phyloP scores from a whole-genome alignment of 2,329 filamentous ascomycete species.

The Colletotrichum tamarilloi region DNA sequence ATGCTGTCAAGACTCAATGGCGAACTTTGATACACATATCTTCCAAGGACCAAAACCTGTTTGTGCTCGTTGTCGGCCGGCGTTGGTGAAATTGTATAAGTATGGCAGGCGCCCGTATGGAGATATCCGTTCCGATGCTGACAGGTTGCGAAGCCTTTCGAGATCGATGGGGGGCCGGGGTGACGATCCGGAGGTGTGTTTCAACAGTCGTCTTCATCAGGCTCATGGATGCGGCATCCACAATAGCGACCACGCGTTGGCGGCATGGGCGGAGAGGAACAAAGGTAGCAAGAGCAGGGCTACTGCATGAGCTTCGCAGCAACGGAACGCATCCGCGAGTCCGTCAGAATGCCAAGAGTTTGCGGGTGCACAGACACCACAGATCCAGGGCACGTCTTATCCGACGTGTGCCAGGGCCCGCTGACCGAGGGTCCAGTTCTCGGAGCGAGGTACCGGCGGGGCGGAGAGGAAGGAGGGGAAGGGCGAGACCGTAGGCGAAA shows the following conservation, averaged over 20 bases:
- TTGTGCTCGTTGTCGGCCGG: neutral
- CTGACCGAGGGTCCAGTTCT: neutral
- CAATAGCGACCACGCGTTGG: neutral
- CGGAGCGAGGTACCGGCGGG: slow-evolving; percentile 1
- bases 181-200: neutral
- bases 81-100: neutral
- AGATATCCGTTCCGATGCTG: neutral
- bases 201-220: neutral
- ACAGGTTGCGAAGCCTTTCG: neutral
- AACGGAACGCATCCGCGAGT: slow-evolving; percentile 15
- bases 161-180: neutral
- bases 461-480: neutral
- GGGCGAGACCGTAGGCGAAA: neutral
- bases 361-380: neutral
- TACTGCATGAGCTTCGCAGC: slow-evolving; percentile 18
- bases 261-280: neutral
- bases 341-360: slow-evolving; percentile 6
- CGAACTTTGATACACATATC: neutral
- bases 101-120: neutral
- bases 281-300: neutral
- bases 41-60: neutral
- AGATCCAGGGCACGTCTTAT: neutral
- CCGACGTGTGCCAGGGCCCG: neutral
- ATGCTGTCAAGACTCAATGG: neutral
- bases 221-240: neutral